Conservation (phyloP, 225 moss, liverwort and hornwort species). For the Marchantia polymorpha region DNA sequence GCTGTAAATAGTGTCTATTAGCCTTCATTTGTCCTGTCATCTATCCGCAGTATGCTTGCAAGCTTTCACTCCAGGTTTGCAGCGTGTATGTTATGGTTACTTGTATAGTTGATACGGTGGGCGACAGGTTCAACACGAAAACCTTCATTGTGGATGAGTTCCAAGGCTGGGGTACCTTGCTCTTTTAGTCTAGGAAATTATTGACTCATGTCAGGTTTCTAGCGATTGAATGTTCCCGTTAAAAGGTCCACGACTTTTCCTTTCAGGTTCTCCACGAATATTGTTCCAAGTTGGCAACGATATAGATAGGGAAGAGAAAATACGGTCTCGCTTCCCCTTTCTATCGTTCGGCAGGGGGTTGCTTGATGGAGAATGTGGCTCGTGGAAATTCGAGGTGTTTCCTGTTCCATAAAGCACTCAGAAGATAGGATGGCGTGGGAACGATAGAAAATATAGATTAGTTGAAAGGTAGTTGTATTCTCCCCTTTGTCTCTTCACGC, state of each 20-base stretch:
- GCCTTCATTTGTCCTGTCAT: neutral
- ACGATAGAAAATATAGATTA: neutral
- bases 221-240: neutral
- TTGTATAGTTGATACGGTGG: conserved; percentile 13
- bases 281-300: neutral
- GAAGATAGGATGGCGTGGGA: neutral
- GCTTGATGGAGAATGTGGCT: neutral
- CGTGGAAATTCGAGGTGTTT: neutral
- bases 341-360: neutral
- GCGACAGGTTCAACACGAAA: conserved; percentile 5
- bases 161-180: neutral
- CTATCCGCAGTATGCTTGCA: neutral
- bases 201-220: neutral
- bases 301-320: neutral
- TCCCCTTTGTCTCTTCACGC: neutral
- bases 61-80: neutral
- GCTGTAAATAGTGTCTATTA: conserved; percentile 11
- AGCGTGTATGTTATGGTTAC: neutral
- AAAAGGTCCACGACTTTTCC: neutral
- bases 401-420: neutral
- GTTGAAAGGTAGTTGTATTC: neutral
- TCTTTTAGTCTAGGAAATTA: neutral
- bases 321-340: neutral
- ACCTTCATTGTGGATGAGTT: neutral
- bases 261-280: neutral